These are phyloP conservation scores for Hevea brasiliensis DNA, from an alignment of 345 rosid species.

Conservation along the genomic window DNA sequence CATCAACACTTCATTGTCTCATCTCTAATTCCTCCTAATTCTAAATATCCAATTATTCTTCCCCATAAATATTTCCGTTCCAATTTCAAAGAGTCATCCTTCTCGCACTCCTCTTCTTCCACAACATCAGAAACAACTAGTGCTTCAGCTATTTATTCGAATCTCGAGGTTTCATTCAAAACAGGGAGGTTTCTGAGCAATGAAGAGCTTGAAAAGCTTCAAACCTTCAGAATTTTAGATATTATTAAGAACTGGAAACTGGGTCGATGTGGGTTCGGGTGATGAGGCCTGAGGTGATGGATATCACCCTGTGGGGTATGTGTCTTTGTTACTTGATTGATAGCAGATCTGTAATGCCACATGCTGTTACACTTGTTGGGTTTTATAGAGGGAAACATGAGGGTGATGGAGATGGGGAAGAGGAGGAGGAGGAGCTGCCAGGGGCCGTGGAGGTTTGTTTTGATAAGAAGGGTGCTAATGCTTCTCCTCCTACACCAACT, in stretches of 20 bases:
- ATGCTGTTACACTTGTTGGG: conserved; percentile 78
- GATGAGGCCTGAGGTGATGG: conserved; percentile 76
- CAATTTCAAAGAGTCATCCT: background rate
- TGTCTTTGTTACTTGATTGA: conserved; percentile 68
- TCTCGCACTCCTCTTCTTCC: conserved; percentile 2
- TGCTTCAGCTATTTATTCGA: conserved; percentile 30
- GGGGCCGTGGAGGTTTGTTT: conserved; percentile 92
- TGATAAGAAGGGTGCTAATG: conserved; percentile 65
- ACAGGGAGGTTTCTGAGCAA: conserved; percentile 59
- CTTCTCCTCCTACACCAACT: conserved; percentile 75
- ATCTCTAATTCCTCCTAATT: no score
- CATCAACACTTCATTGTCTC: no score
- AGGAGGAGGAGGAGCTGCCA: conserved; percentile 52
- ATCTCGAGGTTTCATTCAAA: conserved; percentile 58
- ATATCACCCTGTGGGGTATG: conserved; percentile 62
- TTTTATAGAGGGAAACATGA: conserved; percentile 47
- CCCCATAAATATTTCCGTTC: conserved; percentile 3
- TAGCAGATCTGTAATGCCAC: conserved; percentile 67
- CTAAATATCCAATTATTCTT: no score
- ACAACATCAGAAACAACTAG: background rate
- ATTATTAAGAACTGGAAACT: conserved; percentile 46
- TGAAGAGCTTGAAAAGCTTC: conserved; percentile 70
- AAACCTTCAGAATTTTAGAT: conserved; percentile 61
- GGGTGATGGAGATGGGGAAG: conserved; percentile 11
- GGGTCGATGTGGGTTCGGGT: conserved; percentile 71